Evolutionary conservation across 352 stramenopile genomes (phyloP).

Genomic region (Blastocystis sp.): DNA sequence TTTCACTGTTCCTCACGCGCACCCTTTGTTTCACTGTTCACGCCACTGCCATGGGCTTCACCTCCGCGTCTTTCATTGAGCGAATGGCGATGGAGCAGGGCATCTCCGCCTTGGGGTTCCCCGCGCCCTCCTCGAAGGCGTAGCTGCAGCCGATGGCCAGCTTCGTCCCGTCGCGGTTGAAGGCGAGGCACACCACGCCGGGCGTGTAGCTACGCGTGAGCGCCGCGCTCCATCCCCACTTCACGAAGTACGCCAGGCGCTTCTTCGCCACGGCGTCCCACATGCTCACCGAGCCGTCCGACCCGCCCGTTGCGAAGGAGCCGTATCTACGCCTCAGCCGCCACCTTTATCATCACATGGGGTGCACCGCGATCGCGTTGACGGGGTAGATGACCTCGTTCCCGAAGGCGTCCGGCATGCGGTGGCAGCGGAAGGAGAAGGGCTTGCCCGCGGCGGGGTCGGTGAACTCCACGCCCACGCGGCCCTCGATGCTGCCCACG

Average conservation of each 20-base stretch:
- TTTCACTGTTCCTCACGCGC: too few relatives aligned
- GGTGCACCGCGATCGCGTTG: constrained; percentile 91
- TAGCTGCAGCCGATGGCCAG: constrained; percentile 90
- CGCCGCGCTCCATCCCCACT: constrained; percentile 70
- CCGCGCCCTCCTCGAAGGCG: constrained; percentile 88
- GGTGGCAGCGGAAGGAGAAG: constrained; percentile 96
- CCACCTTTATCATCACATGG: constrained; percentile 74
- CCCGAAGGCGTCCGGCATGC: constrained; percentile 76
- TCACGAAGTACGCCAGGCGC: constrained; percentile 78
- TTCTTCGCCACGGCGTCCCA: constrained; percentile 85
- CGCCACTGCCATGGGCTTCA: constrained; percentile 6
- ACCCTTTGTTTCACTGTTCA: not conserved
- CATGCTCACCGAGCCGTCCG: constrained; percentile 79
- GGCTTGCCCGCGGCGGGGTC: constrained; percentile 77
- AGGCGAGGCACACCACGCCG: constrained; percentile 86
- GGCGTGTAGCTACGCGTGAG: constrained; percentile 72
- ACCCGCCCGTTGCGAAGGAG: constrained; percentile 90
- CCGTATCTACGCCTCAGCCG: constrained; percentile 71
- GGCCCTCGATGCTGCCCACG: constrained; percentile 88
- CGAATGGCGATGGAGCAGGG: constrained; percentile 33
- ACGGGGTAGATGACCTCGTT: constrained; percentile 84
- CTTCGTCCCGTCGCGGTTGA: constrained; percentile 86
- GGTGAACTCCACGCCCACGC: constrained; percentile 90
- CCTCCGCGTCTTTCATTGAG: constrained; percentile 1
- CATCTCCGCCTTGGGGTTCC: not conserved